Evolutionary conservation across 768 basidiomycete species (phyloP), one percentile per base, ranked within the genome.

Genomic region (Mycena sanguinolenta): DNA sequence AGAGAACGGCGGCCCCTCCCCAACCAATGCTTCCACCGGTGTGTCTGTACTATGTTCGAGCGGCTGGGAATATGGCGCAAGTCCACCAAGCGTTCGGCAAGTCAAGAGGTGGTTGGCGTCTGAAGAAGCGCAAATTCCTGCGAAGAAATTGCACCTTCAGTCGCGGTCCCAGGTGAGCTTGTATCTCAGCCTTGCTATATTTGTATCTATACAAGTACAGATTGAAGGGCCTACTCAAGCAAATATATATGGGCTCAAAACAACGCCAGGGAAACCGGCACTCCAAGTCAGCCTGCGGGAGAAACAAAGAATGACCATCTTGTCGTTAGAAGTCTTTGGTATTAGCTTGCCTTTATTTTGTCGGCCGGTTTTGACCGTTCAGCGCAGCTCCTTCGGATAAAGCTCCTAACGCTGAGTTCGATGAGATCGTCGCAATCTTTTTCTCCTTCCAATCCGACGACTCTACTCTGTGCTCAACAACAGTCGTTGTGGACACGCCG

Each of bases 311-410:
- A 95, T 98, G 93, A 89, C 92, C 0, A 82, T 95, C 10, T 79
- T 98, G 44, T 90, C 93, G 2, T 77, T 98, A 50, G 98, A 99
- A 78, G 81, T 96, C 2, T 95, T 97, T 74, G 93, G 97, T 95
- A 65, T 58, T 3, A 7, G 17, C 44, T 7, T 36, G 53, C 44
- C n/a, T 13, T n/a, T 34, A 58, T 21, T 30, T 27, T 46, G 17
- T 6, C 62, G 12, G 57, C 60, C n/a, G 23, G 27, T 27, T 61
- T 27, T 39, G 42, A 16, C 19, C 49, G 27, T 67, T 63, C 17
- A 61, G 4, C n/a, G n/a, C 71, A 94, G 94, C 87, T 19, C 88
- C 88, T 17, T 91, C 94, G 1, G 83, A 86, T 17, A 84, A 86
- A 36, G 82, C 90, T 14, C 93, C 96, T 0, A 85, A 95, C 78